Evolutionary conservation across 192 early-diverging fungal genomes (phyloP).

Genomic region (Coemansia sp.): DNA sequence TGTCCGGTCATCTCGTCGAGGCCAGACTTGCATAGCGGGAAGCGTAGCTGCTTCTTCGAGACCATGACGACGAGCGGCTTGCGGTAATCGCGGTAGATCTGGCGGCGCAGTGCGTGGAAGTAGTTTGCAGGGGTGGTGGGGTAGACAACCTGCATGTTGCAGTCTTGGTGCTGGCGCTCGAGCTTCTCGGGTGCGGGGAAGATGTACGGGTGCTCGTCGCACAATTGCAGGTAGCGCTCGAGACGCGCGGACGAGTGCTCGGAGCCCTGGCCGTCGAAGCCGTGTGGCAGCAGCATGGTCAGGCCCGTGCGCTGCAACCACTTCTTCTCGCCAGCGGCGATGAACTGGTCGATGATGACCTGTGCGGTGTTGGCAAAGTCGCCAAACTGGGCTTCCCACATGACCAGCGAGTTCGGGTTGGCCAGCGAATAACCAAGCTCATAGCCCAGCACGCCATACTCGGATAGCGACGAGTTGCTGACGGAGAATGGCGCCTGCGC

Average conservation of each 20-base stretch:
- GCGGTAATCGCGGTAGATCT: slow-evolving; percentile 96
- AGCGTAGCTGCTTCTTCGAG: slow-evolving; percentile 90
- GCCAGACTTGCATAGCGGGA: slow-evolving; percentile 86
- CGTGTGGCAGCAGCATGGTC: slow-evolving; percentile 92
- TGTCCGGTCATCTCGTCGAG: slow-evolving; percentile 77
- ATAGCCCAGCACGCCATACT: slow-evolving; percentile 93
- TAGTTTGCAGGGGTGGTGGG: slow-evolving; percentile 97
- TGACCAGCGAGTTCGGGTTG: slow-evolving; percentile 88
- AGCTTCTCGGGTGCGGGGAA: slow-evolving; percentile 76
- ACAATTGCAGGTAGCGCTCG: slow-evolving; percentile 94
- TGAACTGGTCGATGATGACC: slow-evolving; percentile 98
- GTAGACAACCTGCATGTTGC: slow-evolving; percentile 97
- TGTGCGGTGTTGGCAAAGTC: slow-evolving; percentile 98
- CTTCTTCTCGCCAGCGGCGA: slow-evolving; percentile 94
- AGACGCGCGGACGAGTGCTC: slow-evolving; percentile 96
- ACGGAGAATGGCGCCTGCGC: slow-evolving; percentile 88
- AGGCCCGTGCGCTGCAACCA: slow-evolving; percentile 97
- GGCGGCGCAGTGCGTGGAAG: slow-evolving; percentile 93
- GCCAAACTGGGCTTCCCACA: slow-evolving; percentile 99
- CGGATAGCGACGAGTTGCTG: slow-evolving; percentile 94
- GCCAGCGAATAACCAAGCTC: slow-evolving; percentile 96
- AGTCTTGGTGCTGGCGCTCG: slow-evolving; percentile 94
- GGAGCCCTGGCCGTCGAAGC: slow-evolving; percentile 97
- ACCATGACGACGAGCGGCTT: slow-evolving; percentile 83
- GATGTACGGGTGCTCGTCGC: slow-evolving; percentile 89